Evolutionary conservation across 306 rosid species (phyloP).

Genomic region (Cicer chorassanicum): DNA sequence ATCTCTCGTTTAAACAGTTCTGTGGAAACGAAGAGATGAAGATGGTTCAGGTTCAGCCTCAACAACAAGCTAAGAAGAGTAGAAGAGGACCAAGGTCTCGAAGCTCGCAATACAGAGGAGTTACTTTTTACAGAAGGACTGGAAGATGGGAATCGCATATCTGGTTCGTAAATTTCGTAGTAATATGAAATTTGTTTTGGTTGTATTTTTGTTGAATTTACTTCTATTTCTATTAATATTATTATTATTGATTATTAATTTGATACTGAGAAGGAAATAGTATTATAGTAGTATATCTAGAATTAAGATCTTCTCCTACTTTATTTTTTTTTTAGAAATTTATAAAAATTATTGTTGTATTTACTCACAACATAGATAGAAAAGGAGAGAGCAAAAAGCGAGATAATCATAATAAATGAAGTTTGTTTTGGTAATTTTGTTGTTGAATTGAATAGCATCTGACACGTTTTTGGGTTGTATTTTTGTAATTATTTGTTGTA

Average conservation of each 20-base stretch:
- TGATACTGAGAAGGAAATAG: slow-evolving; percentile 13
- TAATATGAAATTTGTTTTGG: slow-evolving; percentile 8
- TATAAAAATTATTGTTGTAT: no score
- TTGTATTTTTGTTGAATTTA: slow-evolving; percentile 8
- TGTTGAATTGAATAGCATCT: slow-evolving; percentile 43
- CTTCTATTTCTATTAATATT: background rate
- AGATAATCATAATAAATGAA: background rate
- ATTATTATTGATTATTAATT: background rate
- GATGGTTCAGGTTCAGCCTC: slow-evolving; percentile 51
- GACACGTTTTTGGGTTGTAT: slow-evolving; percentile 18
- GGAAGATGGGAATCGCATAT: slow-evolving; percentile 99
- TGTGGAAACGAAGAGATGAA: slow-evolving; percentile 53
- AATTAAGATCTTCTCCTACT: no score
- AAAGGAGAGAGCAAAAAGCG: no score
- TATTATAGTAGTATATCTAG: no score
- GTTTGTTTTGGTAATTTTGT: slow-evolving; percentile 29
- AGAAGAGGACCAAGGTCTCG: slow-evolving; percentile 97
- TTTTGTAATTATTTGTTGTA: slow-evolving; percentile 48
- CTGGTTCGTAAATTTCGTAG: slow-evolving; percentile 64
- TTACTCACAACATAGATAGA: no score
- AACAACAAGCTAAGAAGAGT: slow-evolving; percentile 57
- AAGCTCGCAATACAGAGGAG: slow-evolving; percentile 97
- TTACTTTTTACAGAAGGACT: slow-evolving; percentile 92
- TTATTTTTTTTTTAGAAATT: no score
- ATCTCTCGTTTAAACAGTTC: slow-evolving; percentile 60